These are phyloP conservation scores for Pythium aquatile DNA, from an alignment of 352 stramenopile species.

Conservation along the genomic window DNA sequence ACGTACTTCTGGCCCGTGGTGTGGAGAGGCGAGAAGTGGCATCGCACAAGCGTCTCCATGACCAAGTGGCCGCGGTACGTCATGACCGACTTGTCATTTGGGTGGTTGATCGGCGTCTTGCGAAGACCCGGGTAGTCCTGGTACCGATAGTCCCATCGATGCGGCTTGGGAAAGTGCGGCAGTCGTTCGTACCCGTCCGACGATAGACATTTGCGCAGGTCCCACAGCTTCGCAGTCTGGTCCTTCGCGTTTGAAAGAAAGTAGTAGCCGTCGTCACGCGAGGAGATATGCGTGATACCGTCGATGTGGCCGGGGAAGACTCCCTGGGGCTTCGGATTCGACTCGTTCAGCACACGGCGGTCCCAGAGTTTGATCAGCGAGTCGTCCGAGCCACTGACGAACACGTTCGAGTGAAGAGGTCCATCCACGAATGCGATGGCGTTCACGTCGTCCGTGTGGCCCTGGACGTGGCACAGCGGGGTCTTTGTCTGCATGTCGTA, in stretches of 20 bases:
- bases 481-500: slow-evolving; percentile 80
- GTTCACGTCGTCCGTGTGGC: slow-evolving; percentile 80
- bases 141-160: slow-evolving; percentile 82
- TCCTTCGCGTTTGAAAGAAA: slow-evolving; percentile 89
- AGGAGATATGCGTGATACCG: slow-evolving; percentile 78
- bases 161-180: slow-evolving; percentile 46
- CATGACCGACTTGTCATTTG: slow-evolving; percentile 76
- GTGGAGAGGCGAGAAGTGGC: slow-evolving; percentile 84
- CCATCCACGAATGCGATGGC: slow-evolving; percentile 84
- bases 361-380: slow-evolving; percentile 86
- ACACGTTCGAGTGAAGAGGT: slow-evolving; percentile 78
- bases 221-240: slow-evolving; percentile 83
- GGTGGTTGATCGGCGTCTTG: slow-evolving; percentile 53
- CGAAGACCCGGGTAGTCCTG: slow-evolving; percentile 73
- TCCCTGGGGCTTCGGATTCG: slow-evolving; percentile 68
- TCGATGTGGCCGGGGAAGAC: slow-evolving; percentile 85
- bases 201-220: slow-evolving; percentile 75
- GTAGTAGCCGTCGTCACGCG: slow-evolving; percentile 83
- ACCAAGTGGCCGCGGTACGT: slow-evolving; percentile 82
- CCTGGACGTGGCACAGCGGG: slow-evolving; percentile 64
- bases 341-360: slow-evolving; percentile 70
- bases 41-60: slow-evolving; percentile 82
- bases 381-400: slow-evolving; percentile 84
- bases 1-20: slow-evolving; percentile 87
- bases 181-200: slow-evolving; percentile 44